These are phyloP conservation scores for Acarospora socialis DNA, from an alignment of 2,329 filamentous ascomycete genomes.

Conservation along the genomic window DNA sequence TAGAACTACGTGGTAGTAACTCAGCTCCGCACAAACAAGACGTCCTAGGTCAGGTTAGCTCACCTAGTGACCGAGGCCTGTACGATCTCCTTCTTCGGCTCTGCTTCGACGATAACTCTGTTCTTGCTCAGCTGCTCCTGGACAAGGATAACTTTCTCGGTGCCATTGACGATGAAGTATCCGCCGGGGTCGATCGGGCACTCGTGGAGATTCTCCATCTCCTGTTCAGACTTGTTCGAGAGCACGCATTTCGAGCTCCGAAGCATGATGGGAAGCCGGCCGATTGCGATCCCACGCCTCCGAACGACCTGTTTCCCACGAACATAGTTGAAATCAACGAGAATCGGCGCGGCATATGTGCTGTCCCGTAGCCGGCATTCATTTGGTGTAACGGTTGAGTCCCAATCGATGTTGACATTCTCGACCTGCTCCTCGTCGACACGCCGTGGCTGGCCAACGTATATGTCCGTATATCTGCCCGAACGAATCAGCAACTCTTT, in stretches of 20 bases:
- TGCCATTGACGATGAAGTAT: slow-evolving; percentile 95
- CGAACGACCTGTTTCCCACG: slow-evolving; percentile 65
- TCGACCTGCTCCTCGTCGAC: slow-evolving; percentile 58
- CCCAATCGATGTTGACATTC: slow-evolving; percentile 29
- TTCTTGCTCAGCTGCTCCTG: slow-evolving; percentile 99
- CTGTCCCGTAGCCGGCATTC: slow-evolving; percentile 93
- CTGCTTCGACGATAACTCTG: slow-evolving; percentile 89
- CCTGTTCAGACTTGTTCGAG: slow-evolving; percentile 63
- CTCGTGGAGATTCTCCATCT: slow-evolving; percentile 89
- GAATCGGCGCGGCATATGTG: slow-evolving; percentile 92
- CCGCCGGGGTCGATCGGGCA: slow-evolving; percentile 92
- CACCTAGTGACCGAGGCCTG: slow-evolving; percentile 79
- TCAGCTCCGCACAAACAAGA: neutral
- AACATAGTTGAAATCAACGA: slow-evolving; percentile 83
- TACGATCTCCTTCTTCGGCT: slow-evolving; percentile 82
- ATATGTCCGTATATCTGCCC: slow-evolving; percentile 62
- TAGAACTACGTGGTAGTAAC: slow-evolving; percentile 50
- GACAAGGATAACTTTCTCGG: slow-evolving; percentile 96
- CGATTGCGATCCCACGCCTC: slow-evolving; percentile 62
- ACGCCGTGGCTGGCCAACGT: slow-evolving; percentile 68
- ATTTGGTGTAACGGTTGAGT: slow-evolving; percentile 64
- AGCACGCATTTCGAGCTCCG: slow-evolving; percentile 88
- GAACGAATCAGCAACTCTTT: slow-evolving; percentile 2
- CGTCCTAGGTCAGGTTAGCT: slow-evolving; percentile 2
- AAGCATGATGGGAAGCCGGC: slow-evolving; percentile 91